Conservation (phyloP, 208 protist genomes). For the Trypanosoma scelopori region DNA sequence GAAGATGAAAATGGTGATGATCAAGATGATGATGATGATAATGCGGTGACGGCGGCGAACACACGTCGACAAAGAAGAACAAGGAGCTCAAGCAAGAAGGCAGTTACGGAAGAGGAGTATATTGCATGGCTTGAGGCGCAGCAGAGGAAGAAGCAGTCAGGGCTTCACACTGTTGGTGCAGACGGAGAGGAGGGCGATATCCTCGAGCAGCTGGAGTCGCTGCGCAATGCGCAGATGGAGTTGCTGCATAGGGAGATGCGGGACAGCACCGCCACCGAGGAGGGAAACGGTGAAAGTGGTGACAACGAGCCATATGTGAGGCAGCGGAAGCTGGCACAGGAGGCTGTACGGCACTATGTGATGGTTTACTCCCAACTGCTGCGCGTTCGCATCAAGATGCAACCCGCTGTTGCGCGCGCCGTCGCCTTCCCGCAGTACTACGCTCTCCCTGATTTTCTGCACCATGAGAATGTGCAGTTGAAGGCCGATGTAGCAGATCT, state of each 20-base stretch:
- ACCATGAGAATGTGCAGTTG: conserved; percentile 18
- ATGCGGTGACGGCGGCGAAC: conserved; percentile 14
- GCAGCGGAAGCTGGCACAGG: conserved; percentile 35
- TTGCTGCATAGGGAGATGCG: conserved; percentile 25
- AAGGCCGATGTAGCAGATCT: conserved; percentile 11
- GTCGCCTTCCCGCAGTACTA: conserved; percentile 84
- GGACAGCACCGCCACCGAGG: background rate
- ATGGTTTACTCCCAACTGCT: conserved; percentile 78
- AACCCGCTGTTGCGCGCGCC: conserved; percentile 59
- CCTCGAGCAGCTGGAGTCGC: conserved; percentile 42
- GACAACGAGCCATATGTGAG: conserved; percentile 9
- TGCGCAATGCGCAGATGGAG: conserved; percentile 39
- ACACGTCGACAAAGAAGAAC: background rate
- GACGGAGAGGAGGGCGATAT: conserved; percentile 37
- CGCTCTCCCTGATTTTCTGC: conserved; percentile 46
- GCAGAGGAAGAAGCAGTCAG: conserved; percentile 19
- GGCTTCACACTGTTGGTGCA: background rate
- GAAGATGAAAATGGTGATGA: background rate
- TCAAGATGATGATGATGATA: conserved; percentile 22
- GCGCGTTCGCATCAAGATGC: conserved; percentile 67
- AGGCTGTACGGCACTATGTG: conserved; percentile 54
- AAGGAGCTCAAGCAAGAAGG: conserved; percentile 6
- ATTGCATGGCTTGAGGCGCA: conserved; percentile 60
- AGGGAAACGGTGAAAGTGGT: conserved; percentile 13
- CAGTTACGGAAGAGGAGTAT: conserved; percentile 77